These are phyloP conservation scores for Neolentinus lepideus DNA, from an alignment of 1,284 basidiomycete genomes.

Conservation along the genomic window DNA sequence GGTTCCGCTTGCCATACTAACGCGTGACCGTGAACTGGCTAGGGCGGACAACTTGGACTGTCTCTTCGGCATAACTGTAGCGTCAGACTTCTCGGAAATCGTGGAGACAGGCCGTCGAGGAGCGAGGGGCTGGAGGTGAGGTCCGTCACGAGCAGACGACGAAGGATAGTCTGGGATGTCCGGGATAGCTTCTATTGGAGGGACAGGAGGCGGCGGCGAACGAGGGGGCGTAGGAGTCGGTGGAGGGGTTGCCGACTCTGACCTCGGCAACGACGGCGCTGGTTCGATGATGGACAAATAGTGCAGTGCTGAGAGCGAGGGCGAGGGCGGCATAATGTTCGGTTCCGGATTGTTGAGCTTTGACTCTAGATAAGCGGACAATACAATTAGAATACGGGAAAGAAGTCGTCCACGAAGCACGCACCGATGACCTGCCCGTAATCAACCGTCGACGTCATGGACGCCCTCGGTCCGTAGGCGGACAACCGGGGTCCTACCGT, in stretches of 20 bases:
- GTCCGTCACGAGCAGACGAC: slow-evolving; percentile 30
- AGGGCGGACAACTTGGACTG: slow-evolving; percentile 55
- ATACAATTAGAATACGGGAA: neutral
- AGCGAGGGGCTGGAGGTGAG: slow-evolving; percentile 9
- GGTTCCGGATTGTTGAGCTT: slow-evolving; percentile 34
- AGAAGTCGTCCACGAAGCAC: slow-evolving; percentile 14
- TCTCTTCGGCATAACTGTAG: slow-evolving; percentile 25
- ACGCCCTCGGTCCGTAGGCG: slow-evolving; percentile 4
- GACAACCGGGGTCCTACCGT: neutral
- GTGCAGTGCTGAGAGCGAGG: slow-evolving; percentile 66
- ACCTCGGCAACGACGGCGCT: slow-evolving; percentile 43
- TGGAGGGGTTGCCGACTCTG: slow-evolving; percentile 35
- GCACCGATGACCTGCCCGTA: slow-evolving; percentile 57
- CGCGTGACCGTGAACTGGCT: slow-evolving; percentile 53
- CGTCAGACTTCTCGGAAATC: slow-evolving; percentile 11
- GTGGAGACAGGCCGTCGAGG: slow-evolving; percentile 8
- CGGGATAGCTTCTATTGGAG: slow-evolving; percentile 42
- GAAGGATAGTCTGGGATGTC: slow-evolving; percentile 50
- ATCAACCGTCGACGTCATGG: slow-evolving; percentile 40
- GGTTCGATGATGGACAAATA: slow-evolving; percentile 54
- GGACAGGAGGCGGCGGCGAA: slow-evolving; percentile 32
- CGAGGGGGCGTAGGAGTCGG: slow-evolving; percentile 26
- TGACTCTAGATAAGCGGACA: slow-evolving; percentile 7
- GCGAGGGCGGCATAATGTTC: slow-evolving; percentile 55
- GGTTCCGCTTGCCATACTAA: slow-evolving; percentile 28